A percentile compares a stretch with the other conserved stretches of the same genome.
These are phyloP conservation scores for Saccharomyces kudriavzevii DNA, from an alignment of 805 yeast species.

Conservation along the genomic window DNA sequence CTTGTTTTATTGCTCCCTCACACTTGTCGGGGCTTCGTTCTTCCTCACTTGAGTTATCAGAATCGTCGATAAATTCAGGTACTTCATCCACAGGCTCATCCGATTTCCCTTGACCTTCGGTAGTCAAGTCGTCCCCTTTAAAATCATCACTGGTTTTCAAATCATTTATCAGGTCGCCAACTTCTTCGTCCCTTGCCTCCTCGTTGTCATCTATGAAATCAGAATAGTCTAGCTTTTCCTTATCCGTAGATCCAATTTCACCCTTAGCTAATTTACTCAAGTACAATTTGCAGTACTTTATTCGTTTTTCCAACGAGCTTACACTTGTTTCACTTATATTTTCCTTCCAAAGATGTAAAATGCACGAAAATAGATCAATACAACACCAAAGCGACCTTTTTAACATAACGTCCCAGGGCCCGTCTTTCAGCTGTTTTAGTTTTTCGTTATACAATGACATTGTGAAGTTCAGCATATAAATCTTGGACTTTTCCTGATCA, in stretches of 20 bases:
- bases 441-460: constrained; percentile 46
- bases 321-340: constrained; percentile 3
- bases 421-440: constrained; percentile 40
- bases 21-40: background rate
- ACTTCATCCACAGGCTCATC: background rate
- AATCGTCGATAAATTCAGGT: background rate
- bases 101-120: constrained; percentile 1
- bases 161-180: background rate
- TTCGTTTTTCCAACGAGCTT: constrained; percentile 14
- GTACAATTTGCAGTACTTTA: constrained; percentile 25
- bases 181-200: background rate
- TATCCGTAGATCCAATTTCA: constrained; percentile 7
- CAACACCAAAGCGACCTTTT: constrained; percentile 29
- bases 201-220: constrained; percentile 1
- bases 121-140: background rate
- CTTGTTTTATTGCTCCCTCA: background rate
- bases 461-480: constrained; percentile 50
- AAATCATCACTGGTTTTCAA: background rate
- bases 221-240: constrained; percentile 1
- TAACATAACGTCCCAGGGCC: constrained; percentile 32
- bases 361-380: constrained; percentile 18
- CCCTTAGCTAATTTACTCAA: constrained; percentile 22
- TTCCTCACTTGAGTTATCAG: background rate
- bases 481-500: constrained; percentile 52
- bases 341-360: constrained; percentile 21